These are phyloP conservation scores for Pittosporum tobira DNA, from an alignment of 129 eudicot genomes.

Conservation along the genomic window DNA sequence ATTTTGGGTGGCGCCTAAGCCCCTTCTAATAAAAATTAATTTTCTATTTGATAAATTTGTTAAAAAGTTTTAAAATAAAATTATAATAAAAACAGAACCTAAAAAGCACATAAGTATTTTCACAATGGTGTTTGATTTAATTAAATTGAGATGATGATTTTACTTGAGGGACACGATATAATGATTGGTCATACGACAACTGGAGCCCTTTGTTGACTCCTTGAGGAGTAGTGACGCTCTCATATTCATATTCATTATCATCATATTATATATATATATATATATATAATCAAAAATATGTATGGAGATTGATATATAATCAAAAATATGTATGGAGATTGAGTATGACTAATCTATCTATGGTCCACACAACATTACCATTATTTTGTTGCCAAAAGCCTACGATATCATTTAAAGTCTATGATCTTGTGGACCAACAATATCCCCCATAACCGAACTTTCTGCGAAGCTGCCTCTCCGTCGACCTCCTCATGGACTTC, in stretches of 20 bases:
- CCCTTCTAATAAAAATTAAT: too few species aligned
- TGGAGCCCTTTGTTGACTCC: slow-evolving; percentile 11
- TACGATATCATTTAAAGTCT: background rate
- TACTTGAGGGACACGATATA: slow-evolving; percentile 19
- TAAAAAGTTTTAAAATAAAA: too few species aligned
- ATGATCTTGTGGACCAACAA: background rate
- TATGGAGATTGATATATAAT: too few species aligned
- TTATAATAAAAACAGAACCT: too few species aligned
- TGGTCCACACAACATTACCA: background rate
- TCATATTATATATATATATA: background rate
- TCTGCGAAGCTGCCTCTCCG: background rate
- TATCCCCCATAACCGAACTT: background rate
- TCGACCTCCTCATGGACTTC: background rate
- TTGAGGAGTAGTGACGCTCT: background rate
- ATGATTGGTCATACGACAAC: slow-evolving; percentile 19
- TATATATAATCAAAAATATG: too few species aligned
- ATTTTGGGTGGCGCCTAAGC: too few species aligned
- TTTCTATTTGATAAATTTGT: too few species aligned
- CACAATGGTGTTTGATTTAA: too few species aligned
- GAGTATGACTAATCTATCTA: background rate
- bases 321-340: too few species aligned
- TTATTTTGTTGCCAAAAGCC: background rate
- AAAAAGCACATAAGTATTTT: too few species aligned
- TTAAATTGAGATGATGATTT: too few species aligned
- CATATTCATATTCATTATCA: slow-evolving; percentile 1